Conservation (phyloP, 768 basidiomycete species). For the Kwoniella europaea region DNA sequence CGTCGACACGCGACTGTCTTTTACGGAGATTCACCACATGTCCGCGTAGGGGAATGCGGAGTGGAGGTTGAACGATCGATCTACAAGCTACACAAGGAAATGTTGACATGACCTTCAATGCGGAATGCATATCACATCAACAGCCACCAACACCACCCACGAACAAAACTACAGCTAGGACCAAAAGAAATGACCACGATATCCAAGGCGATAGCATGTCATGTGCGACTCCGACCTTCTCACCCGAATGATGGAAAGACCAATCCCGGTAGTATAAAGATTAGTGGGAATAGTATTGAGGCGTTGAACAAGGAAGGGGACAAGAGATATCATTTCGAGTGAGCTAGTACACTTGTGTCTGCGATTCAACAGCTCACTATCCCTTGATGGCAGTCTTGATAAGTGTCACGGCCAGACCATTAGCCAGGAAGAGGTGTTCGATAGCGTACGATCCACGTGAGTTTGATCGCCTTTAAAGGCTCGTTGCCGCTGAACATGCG, state of each 20-base stretch:
- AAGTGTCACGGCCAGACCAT: slow-evolving; percentile 72
- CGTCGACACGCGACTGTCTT: neutral
- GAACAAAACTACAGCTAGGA: no score
- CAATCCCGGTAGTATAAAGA: slow-evolving; percentile 14
- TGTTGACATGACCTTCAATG: slow-evolving; percentile 2
- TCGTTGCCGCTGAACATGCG: neutral
- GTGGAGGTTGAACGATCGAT: slow-evolving; percentile 18
- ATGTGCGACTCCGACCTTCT: slow-evolving; percentile 18
- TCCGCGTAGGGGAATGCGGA: neutral
- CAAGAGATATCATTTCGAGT: slow-evolving; percentile 26
- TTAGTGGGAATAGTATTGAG: slow-evolving; percentile 14
- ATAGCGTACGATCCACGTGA: slow-evolving; percentile 69
- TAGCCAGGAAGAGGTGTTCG: slow-evolving; percentile 77
- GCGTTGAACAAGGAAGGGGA: slow-evolving; percentile 20
- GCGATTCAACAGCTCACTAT: neutral
- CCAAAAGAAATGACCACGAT: neutral
- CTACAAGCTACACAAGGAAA: neutral
- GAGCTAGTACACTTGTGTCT: neutral
- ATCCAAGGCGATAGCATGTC: slow-evolving; percentile 16
- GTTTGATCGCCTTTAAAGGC: neutral
- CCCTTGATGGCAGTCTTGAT: slow-evolving; percentile 64
- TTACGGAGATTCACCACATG: neutral
- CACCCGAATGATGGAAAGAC: slow-evolving; percentile 4
- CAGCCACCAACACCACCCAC: neutral
- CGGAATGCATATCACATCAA: neutral